Evolutionary conservation across 345 rosid species (phyloP), one percentile per base, ranked within the genome.

Genomic region (Camelina sativa): DNA sequence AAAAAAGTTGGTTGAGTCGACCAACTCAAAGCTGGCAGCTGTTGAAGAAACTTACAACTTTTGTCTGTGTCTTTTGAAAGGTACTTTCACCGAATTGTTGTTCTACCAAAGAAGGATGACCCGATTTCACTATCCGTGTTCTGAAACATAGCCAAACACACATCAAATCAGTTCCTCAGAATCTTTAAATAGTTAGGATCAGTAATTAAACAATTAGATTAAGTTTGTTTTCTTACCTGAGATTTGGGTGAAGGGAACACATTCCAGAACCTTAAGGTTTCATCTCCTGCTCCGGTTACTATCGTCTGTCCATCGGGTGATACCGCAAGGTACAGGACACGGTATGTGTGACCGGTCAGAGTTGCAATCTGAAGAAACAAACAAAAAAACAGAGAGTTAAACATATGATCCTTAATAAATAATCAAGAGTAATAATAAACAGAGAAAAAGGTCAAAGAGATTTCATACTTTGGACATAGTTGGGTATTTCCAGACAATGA

Each of bases 251-350:
- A 90, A 23, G 98, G 99, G 76, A 95, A 95, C 53, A 95, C 98
- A 20, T 89, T 92, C 99, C 99, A 95, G 82, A 95, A 95, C 81
- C 98, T 82, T 55, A 92, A 85, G 6, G 99, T 95, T 79, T 95
- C 99, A 76, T 95, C 98, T 66, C 99, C 99, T 52, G 99, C 98
- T 81, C 99, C 99, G 0, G 99, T 95, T 69, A 92, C 99, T 30
- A 95, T 95, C 4, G 96, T 95, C 96, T 95, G 97, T 78, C 99
- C 99, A 69, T 95, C 99, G 0, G 98, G 98, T 62, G 98, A 94
- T 65, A 94, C 87, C 35, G 98, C 98, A 76, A 94, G 98, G 84
- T 92, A 95, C 58, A 95, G 92, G 57, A 95, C 99, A 43, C 99
- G 84, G 75, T 76, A 90, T 41, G 99, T 82, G 78, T 95, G 99